Evolutionary conservation across 495 filamentous ascomycete genomes (phyloP), one percentile per base, ranked within the genome.

Genomic region (Hyaloscypha finlandica): DNA sequence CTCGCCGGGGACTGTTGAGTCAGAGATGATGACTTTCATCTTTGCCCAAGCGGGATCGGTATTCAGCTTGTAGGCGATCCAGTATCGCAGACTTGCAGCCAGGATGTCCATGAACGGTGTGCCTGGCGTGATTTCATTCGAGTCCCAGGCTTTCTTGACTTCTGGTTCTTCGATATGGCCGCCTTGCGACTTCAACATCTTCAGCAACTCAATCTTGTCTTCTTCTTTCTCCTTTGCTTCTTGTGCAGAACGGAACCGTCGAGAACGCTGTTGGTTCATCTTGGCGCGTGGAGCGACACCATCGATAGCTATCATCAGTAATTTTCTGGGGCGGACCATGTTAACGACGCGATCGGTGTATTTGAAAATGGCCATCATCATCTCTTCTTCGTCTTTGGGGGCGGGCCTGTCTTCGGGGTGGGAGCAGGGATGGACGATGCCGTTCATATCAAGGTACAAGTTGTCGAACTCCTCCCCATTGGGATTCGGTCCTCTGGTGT

Each of bases 51-150:
- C 89, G 29, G 95, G 93, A 77, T 99, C 95, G 39, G 92, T 96
- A 77, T 96, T 97, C 60, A 97, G 88, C 80, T 99, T 99, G 77
- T 97, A 97, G 3, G 92, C 85, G 76, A 90, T 90, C 94, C 95
- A 99, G 76, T 97, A 99, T 69, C 93, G 87, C 71, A 99, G 80
- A 71, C 92, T 93, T n/a, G 86, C 81, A 42, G 96, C 93, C 35
- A 99, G 87, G 67, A 94, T 93, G 74, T 97, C 91, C 96, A 99
- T 99, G 81, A 99, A 99, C 0, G 95, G 95, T 2, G 95, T 99
- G 70, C 95, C 95, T 11, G 95, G 95, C 5, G 96, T 99, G 73
- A 99, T 99, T 59, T 93, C 90, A 74, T 99, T 99, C 74, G 92
- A 92, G 76, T 99, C 95, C 87, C 96, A 99, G 2, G 93, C 94